Percentiles rank a stretch among this genome's conserved stretches.
Conservation (phyloP, 768 basidiomycete species). For the Leccinum incarnatum region DNA sequence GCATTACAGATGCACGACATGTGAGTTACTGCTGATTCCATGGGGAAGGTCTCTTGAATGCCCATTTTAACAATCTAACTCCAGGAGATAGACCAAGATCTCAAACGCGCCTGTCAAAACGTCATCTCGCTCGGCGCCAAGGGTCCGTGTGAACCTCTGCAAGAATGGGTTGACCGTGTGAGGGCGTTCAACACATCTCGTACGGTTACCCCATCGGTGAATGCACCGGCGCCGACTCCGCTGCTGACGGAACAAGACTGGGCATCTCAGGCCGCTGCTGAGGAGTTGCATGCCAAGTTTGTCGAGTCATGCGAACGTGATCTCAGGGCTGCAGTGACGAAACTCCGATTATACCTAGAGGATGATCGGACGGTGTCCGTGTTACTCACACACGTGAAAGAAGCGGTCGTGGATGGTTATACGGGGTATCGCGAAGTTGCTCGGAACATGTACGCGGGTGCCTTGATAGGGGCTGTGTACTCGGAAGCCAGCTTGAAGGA, state of each 20-base stretch:
- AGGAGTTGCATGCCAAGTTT: conserved; percentile 54
- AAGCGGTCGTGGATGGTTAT: conserved; percentile 74
- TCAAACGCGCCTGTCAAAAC: conserved; percentile 83
- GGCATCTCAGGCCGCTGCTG: conserved; percentile 50
- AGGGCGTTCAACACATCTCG: conserved; percentile 32
- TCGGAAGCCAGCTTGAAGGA: conserved; percentile 39
- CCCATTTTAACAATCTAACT: neutral
- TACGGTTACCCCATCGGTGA: conserved; percentile 14
- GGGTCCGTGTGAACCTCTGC: conserved; percentile 57
- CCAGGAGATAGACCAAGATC: conserved; percentile 83
- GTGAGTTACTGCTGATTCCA: conserved; percentile 39
- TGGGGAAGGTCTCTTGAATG: neutral
- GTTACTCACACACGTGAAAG: conserved; percentile 72
- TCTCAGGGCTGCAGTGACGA: conserved; percentile 50
- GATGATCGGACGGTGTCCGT: conserved; percentile 77
- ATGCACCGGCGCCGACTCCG: conserved; percentile 14
- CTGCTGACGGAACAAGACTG: conserved; percentile 42
- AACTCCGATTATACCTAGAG: conserved; percentile 75
- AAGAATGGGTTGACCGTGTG: conserved; percentile 59
- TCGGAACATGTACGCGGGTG: conserved; percentile 45
- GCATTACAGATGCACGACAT: conserved; percentile 67
- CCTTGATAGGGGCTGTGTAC: conserved; percentile 32
- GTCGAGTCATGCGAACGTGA: conserved; percentile 52
- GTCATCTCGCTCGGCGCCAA: conserved; percentile 66
- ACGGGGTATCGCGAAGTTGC: conserved; percentile 66